A percentile compares a stretch with the other conserved stretches of the same genome.
Evolutionary conservation across 2,329 filamentous ascomycete genomes (phyloP).

Genomic region (Epichloe gansuensis): DNA sequence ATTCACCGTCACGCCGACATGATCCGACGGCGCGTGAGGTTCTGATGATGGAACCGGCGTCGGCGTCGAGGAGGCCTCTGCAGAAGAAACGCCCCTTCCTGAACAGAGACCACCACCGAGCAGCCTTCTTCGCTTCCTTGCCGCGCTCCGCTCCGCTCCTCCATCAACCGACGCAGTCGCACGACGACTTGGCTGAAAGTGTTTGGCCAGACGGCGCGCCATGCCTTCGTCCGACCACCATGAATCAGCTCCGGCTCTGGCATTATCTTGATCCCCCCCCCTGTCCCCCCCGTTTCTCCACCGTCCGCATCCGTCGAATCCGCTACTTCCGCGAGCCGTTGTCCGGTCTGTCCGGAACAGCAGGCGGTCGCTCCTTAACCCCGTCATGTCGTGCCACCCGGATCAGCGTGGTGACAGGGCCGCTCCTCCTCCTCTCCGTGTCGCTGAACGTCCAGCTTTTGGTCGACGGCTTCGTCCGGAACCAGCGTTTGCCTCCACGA

Average conservation of each 20-base stretch:
- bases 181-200: constrained; percentile 25
- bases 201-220: constrained; percentile 30
- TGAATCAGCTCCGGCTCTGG: constrained; percentile 10
- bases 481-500: constrained; percentile 32
- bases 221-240: constrained; percentile 37
- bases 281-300: constrained; percentile 15
- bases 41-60: not conserved
- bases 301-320: not conserved
- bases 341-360: not conserved
- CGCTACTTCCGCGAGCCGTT: not conserved
- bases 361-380: not conserved
- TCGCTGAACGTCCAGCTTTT: constrained; percentile 23
- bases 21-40: constrained; percentile 7
- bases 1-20: constrained; percentile 26
- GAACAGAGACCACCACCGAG: constrained; percentile 23
- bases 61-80: not conserved
- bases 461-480: constrained; percentile 26
- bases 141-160: constrained; percentile 17
- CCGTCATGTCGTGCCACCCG: constrained; percentile 15
- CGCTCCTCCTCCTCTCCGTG: constrained; percentile 15
- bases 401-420: constrained; percentile 20
- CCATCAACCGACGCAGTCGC: constrained; percentile 12
- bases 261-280: not conserved
- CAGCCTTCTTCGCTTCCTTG: constrained; percentile 15
- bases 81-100: constrained; percentile 11